Percentiles rank a stretch among this genome's conserved stretches.
Conservation (phyloP, 441 rosid species). For the Syzygium syzygioides region DNA sequence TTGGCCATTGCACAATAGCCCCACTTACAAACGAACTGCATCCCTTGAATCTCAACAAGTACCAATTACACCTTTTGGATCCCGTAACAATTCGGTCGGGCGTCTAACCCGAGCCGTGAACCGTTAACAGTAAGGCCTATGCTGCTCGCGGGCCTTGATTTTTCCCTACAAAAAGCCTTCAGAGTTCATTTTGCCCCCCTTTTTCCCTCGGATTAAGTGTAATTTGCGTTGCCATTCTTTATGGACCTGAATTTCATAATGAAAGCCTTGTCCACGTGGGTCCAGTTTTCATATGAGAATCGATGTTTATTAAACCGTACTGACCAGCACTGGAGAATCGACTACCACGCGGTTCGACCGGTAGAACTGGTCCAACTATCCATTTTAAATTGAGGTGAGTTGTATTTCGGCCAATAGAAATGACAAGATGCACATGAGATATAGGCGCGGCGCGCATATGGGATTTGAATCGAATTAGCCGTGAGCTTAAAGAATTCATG, state of each 20-base stretch:
- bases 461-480: neutral
- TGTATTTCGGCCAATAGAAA: neutral
- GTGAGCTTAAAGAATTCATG: neutral
- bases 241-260: neutral
- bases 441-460: neutral
- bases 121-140: no score
- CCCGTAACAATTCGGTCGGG: neutral
- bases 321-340: rapidly evolving
- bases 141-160: neutral
- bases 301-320: neutral
- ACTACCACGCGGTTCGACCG: neutral
- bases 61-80: neutral
- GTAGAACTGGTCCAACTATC: neutral
- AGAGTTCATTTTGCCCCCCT: neutral
- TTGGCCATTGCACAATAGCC: neutral
- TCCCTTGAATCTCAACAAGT: neutral
- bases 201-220: no score
- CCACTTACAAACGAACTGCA: neutral
- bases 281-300: neutral
- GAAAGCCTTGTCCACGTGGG: neutral
- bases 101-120: neutral
- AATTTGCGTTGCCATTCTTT: neutral
- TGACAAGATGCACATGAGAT: neutral
- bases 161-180: neutral
- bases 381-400: neutral